A percentile compares a stretch with the other conserved stretches of the same genome.
Evolutionary conservation across 768 basidiomycete species (phyloP).

Genomic region (Cystofilobasidium bisporidii): DNA sequence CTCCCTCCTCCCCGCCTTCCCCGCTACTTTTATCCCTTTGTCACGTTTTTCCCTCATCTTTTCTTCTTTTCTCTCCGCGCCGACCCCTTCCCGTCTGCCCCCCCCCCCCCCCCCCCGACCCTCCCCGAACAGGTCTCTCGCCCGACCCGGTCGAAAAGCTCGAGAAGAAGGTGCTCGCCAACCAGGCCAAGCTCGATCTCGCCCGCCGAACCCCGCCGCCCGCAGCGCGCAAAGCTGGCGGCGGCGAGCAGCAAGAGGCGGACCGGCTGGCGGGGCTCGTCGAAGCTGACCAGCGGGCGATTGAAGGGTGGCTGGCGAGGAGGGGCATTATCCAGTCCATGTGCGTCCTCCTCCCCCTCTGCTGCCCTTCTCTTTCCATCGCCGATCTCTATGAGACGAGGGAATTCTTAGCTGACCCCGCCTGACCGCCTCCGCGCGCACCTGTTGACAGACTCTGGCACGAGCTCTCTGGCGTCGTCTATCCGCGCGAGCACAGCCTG

Average conservation of each 20-base stretch:
- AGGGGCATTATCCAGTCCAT: conserved; percentile 79
- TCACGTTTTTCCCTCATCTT: too few species aligned
- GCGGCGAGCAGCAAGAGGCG: conserved; percentile 74
- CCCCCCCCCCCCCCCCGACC: too few species aligned
- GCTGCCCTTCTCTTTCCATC: too few species aligned
- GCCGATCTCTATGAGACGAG: too few species aligned
- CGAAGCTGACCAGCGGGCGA: conserved; percentile 76
- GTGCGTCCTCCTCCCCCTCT: conserved; percentile 46
- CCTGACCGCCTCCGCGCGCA: not conserved
- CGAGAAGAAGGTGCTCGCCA: conserved; percentile 72
- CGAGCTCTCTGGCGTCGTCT: conserved; percentile 81
- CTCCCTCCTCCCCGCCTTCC: too few species aligned
- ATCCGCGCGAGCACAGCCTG: conserved; percentile 78
- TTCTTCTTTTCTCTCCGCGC: too few species aligned
- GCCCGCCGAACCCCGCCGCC: too few species aligned
- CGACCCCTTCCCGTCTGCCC: too few species aligned
- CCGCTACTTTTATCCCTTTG: not conserved
- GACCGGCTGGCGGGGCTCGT: conserved; percentile 62
- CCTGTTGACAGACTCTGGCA: conserved; percentile 74
- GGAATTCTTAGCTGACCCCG: too few species aligned
- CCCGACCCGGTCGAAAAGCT: conserved; percentile 79
- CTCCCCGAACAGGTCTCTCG: conserved; percentile 56
- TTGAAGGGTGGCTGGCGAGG: conserved; percentile 61
- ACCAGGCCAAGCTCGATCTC: conserved; percentile 66
- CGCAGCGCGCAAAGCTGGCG: conserved; percentile 59